Base-by-base conservation (phyloP, 2,329 filamentous ascomycete genomes). In the Colletotrichum limetticola region DNA sequence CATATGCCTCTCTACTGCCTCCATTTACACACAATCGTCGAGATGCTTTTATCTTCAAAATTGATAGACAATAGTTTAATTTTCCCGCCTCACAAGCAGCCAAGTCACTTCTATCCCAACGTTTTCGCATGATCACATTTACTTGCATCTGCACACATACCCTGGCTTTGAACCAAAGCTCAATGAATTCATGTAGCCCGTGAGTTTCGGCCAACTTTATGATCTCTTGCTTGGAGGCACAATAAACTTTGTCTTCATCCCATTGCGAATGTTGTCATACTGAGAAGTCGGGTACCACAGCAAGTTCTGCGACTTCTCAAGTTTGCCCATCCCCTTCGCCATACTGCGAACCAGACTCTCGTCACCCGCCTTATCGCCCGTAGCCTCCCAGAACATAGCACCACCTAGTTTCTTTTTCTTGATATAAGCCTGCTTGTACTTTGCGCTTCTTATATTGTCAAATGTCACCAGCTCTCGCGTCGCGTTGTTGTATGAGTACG, bases 351-450 rank as follows among this genome's bases (percentile, higher is more conserved):
- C 71, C 9, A 73, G 61, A 14, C 66, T 73, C 61, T 88, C 86
- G 12, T 82, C 82, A 22, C 87, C 90, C 3, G 78, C 85, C 77
- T 88, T 88, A 80, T 97, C 94, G 9, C 87, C 91, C 72, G 91
- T 93, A 11, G 89, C 91, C 81, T 97, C 94, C 94, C 94, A 97
- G 88, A 93, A 97, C 93, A 97, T 96, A 49, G 89, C 91, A 42
- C 94, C 94, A 3, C 91, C 94, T 1, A 97, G 86, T 0, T 90
- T 87, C 68, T 87, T 85, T 63, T 83, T 78, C 81, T 88, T 87
- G 77, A 95, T 89, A 79, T 92, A 96, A 2, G 83, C 78, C 7
- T 91, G 89, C 84, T 97, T 97, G 76, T 83, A 79, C 68, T 83
- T 80, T 24, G 91, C 86, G 76, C 92, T 88, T 35, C 85, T 83